A percentile compares a stretch with the other conserved stretches of the same genome.
phyloP scores from a whole-genome alignment of 2,329 filamentous ascomycete species.

The Penicillium sp. region DNA sequence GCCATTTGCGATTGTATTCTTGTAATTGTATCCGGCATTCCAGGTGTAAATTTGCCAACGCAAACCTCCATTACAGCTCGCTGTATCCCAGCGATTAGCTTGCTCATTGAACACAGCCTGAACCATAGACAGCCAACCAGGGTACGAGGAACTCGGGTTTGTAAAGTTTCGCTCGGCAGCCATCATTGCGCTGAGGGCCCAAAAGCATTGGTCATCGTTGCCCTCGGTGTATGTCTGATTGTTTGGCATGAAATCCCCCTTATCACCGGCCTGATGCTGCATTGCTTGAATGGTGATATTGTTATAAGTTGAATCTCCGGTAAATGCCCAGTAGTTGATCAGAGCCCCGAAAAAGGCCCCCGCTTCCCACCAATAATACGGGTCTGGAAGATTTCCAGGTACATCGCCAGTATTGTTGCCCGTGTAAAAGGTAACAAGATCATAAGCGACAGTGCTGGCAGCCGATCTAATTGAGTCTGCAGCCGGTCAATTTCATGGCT shows the following conservation, averaged over 20 bases:
- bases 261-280: conserved; percentile 10
- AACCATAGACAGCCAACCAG: conserved; percentile 71
- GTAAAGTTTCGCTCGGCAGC: conserved; percentile 26
- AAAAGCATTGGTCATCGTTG: conserved; percentile 18
- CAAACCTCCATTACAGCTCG: conserved; percentile 68
- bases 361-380: conserved; percentile 42
- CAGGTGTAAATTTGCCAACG: conserved; percentile 75
- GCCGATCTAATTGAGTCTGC: conserved; percentile 35
- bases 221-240: conserved; percentile 15
- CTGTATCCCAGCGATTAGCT: conserved; percentile 65
- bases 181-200: conserved; percentile 23
- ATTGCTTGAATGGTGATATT: conserved; percentile 11
- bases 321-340: conserved; percentile 29
- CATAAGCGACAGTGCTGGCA: conserved; percentile 32
- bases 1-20: conserved; percentile 56
- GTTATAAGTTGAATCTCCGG: conserved; percentile 13
- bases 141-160: conserved; percentile 43
- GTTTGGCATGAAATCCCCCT: conserved; percentile 14
- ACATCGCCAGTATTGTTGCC: conserved; percentile 32
- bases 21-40: conserved; percentile 53
- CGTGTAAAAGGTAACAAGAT: conserved; percentile 36
- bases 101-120: conserved; percentile 79
- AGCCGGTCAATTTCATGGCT: neutral
- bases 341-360: conserved; percentile 38
- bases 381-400: conserved; percentile 34